Evolutionary conservation across 2,329 filamentous ascomycete genomes (phyloP).

Genomic region (Venturia nashicola): DNA sequence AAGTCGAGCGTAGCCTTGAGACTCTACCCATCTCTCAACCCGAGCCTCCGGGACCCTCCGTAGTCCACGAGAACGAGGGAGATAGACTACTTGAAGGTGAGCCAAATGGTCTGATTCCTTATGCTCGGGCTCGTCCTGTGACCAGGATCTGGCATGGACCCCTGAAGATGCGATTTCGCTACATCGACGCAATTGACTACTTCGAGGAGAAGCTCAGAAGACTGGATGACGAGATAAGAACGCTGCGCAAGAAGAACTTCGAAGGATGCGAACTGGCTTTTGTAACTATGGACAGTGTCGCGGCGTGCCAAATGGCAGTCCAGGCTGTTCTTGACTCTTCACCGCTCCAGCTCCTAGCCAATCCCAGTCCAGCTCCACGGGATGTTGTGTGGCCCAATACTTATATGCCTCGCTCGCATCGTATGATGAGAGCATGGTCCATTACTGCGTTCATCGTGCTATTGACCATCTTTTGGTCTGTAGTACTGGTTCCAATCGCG

Average conservation of each 20-base stretch:
- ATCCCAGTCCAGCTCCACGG: slow-evolving; percentile 72
- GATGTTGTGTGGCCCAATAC: slow-evolving; percentile 96
- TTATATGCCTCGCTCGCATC: slow-evolving; percentile 60
- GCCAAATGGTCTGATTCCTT: slow-evolving; percentile 24
- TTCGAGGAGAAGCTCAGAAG: slow-evolving; percentile 75
- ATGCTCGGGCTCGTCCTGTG: slow-evolving; percentile 46
- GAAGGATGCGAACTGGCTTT: slow-evolving; percentile 75
- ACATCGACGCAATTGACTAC: slow-evolving; percentile 85
- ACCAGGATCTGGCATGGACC: slow-evolving; percentile 68
- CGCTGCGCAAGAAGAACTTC: slow-evolving; percentile 63
- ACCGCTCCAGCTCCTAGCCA: slow-evolving; percentile 74
- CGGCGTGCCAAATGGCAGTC: slow-evolving; percentile 85
- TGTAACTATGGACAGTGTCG: slow-evolving; percentile 93
- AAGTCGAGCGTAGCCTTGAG: slow-evolving; percentile 34
- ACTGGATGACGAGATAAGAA: slow-evolving; percentile 62
- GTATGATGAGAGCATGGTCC: slow-evolving; percentile 68
- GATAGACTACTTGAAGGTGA: slow-evolving; percentile 45
- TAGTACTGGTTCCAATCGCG: slow-evolving; percentile 68
- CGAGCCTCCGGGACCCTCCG: slow-evolving; percentile 22
- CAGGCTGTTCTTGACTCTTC: slow-evolving; percentile 88
- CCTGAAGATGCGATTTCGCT: slow-evolving; percentile 56
- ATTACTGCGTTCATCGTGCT: slow-evolving; percentile 75
- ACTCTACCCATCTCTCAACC: slow-evolving; percentile 40
- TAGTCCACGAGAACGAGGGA: slow-evolving; percentile 37
- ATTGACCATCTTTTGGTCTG: slow-evolving; percentile 78